Base-by-base conservation (phyloP, 345 rosid genomes). In the Citrus sinensis region DNA sequence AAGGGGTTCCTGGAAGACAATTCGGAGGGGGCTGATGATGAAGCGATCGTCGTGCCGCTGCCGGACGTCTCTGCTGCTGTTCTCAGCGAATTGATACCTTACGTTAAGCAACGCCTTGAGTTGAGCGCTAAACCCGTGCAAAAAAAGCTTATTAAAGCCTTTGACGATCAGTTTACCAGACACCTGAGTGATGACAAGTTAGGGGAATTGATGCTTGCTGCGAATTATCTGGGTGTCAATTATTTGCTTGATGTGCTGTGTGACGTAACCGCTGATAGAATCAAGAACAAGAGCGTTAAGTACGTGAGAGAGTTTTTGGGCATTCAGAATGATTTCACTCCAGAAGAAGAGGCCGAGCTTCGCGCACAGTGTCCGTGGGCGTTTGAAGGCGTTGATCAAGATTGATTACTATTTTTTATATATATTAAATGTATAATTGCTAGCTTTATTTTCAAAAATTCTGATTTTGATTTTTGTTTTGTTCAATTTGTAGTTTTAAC, bases 221-320 rank as follows among this genome's bases (percentile, higher is more conserved):
- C 76, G 2, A 80, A 80, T 40, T 79, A 73, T 39, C 74, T 82
- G 34, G 24, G 80, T 7, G 22, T 64, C 40, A 58, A 62, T 46
- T 25, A 51, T 4, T 51, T 82, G 67, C 49, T 76, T 0, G 77
- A 79, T 0, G 2, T 56, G 35, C 7, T 67, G 16, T 1, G 0
- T 3, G 55, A 72, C 24, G 30, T 22, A 4, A 7, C 64, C 1
- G 82, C 83, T 0, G 69, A 82, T 7, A 32, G 71, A 64, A 73
- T 84, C 22, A 24, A 75, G 62, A 66, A 63, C 51, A 76, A 75
- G 74, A 79, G 30, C 14, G 75, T 73, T 1, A 80, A 76, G 27
- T 75, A 55, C 9, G 30, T 70, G 10, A 30, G 87, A 10, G 8
- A 65, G 29, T 10, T 49, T 9, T 74, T 77, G 6, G 77, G 74